A percentile compares a stretch with the other conserved stretches of the same genome.
These are phyloP conservation scores for Xylaria sp. DNA, from an alignment of 2,329 filamentous ascomycete species.

Conservation along the genomic window DNA sequence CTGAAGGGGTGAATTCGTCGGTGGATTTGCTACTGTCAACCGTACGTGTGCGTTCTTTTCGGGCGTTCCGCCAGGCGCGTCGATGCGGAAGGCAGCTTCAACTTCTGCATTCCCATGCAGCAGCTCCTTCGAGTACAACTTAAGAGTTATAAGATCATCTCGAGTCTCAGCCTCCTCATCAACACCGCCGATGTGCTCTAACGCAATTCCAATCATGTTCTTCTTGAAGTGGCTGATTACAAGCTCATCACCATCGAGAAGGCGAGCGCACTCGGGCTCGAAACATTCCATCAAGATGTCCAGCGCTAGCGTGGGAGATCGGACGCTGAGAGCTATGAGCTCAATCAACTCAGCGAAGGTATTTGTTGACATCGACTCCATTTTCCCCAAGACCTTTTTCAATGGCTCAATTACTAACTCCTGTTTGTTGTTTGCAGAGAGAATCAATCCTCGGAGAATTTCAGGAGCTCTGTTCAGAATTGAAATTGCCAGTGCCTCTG, in stretches of 20 bases:
- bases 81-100: conserved; percentile 6
- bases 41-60: conserved; percentile 7
- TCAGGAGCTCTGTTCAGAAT: conserved; percentile 1
- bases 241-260: neutral
- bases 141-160: conserved; percentile 6
- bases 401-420: conserved; percentile 6
- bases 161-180: conserved; percentile 2
- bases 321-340: conserved; percentile 6
- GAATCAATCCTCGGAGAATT: conserved; percentile 2
- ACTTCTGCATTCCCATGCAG: conserved; percentile 1
- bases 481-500: neutral
- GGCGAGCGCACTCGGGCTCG: conserved; percentile 4
- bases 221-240: neutral
- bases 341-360: conserved; percentile 4
- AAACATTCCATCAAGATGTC: conserved; percentile 9
- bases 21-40: conserved; percentile 2
- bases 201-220: conserved; percentile 7
- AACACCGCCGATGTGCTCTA: conserved; percentile 9
- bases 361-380: neutral
- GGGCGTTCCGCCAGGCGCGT: conserved; percentile 3
- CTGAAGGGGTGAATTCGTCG: neutral
- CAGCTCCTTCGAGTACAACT: neutral
- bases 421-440: conserved; percentile 4
- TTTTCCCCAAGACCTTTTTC: neutral
- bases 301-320: conserved; percentile 1